Conservation (phyloP, 2,329 filamentous ascomycete genomes). For the Paecilomyces fulvus region DNA sequence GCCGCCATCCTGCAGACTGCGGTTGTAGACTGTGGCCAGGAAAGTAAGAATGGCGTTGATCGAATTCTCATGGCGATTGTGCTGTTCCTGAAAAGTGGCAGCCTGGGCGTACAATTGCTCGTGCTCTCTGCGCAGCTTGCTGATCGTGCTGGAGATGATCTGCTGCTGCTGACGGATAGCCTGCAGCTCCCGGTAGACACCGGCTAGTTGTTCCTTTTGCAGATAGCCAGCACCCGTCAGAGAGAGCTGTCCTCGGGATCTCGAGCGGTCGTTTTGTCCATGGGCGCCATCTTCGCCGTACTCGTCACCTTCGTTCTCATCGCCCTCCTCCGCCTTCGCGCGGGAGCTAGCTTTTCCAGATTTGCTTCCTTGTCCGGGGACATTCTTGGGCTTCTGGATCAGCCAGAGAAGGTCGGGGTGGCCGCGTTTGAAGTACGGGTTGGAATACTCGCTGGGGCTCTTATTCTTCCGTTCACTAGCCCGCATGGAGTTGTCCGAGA, state of each 20-base stretch:
- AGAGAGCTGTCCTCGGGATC: conserved; percentile 35
- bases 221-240: conserved; percentile 35
- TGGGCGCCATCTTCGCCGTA: conserved; percentile 33
- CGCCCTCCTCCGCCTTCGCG: conserved; percentile 50
- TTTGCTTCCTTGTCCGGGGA: conserved; percentile 47
- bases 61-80: conserved; percentile 94
- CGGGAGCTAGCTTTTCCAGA: conserved; percentile 35
- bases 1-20: conserved; percentile 70
- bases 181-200: conserved; percentile 70
- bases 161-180: conserved; percentile 79
- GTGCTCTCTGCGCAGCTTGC: conserved; percentile 73
- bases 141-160: conserved; percentile 75
- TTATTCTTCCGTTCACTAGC: conserved; percentile 96
- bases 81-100: conserved; percentile 77
- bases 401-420: conserved; percentile 90
- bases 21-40: conserved; percentile 90
- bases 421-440: conserved; percentile 89
- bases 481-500: conserved; percentile 96
- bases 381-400: conserved; percentile 87
- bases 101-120: conserved; percentile 82
- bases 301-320: conserved; percentile 56
- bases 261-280: conserved; percentile 24
- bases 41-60: conserved; percentile 99
- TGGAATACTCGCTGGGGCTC: conserved; percentile 95
- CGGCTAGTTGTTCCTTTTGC: conserved; percentile 63